phyloP scores from a whole-genome alignment of 148 eudicot species.

The Rhododendron simsii region DNA sequence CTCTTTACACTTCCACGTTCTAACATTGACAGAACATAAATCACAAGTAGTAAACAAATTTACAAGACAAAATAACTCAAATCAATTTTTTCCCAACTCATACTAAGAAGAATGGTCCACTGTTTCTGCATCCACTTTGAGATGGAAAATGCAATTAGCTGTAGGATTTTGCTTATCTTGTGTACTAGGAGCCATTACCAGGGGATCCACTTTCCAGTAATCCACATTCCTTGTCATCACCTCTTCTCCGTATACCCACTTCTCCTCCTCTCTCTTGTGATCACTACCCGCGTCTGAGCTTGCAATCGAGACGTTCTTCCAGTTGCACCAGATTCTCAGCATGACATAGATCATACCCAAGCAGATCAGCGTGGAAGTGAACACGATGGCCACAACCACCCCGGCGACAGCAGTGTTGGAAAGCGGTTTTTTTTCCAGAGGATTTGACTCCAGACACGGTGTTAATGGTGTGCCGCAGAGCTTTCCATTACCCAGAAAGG shows the following conservation, averaged over 20 bases:
- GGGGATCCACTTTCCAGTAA: conserved; percentile 39
- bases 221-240: conserved; percentile 33
- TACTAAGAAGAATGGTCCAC: conserved; percentile 12
- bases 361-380: conserved; percentile 65
- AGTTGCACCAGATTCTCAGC: conserved; percentile 82
- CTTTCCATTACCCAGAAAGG: conserved; percentile 47
- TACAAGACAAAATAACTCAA: neutral
- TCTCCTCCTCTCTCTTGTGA: conserved; percentile 33
- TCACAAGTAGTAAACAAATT: neutral
- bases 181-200: conserved; percentile 27
- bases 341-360: conserved; percentile 61
- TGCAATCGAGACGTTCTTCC: conserved; percentile 64
- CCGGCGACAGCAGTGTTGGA: conserved; percentile 52
- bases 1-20: neutral
- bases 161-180: conserved; percentile 29
- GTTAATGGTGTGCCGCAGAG: conserved; percentile 71
- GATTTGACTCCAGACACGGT: conserved; percentile 31
- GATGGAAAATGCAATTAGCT: conserved; percentile 24
- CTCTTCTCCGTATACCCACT: conserved; percentile 45
- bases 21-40: neutral
- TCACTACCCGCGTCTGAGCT: conserved; percentile 44
- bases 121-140: conserved; percentile 11
- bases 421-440: conserved; percentile 24
- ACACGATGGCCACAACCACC: conserved; percentile 70
- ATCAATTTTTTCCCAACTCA: neutral